These are phyloP conservation scores for Oidium heveae DNA, from an alignment of 2,329 filamentous ascomycete species.

Conservation along the genomic window DNA sequence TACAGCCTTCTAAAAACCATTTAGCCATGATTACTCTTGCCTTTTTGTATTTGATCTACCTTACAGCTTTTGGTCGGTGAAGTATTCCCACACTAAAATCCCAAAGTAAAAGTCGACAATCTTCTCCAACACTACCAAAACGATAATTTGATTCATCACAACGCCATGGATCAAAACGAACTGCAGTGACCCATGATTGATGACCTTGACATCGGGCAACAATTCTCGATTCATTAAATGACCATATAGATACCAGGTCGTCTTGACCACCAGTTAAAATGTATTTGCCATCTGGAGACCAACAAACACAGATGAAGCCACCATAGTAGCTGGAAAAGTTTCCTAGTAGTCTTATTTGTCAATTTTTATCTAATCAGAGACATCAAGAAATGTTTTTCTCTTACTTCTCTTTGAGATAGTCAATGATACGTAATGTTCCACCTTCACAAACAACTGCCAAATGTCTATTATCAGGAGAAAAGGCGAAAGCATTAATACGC, in stretches of 20 bases:
- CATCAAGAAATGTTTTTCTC: conserved; percentile 12
- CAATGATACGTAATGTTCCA: conserved; percentile 67
- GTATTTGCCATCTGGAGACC: conserved; percentile 94
- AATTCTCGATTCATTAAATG: conserved; percentile 54
- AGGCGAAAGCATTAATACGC: conserved; percentile 70
- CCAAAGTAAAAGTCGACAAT: conserved; percentile 76
- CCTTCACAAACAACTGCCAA: conserved; percentile 82
- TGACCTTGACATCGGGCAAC: conserved; percentile 88
- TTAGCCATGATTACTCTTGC: neutral
- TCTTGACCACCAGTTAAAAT: conserved; percentile 89
- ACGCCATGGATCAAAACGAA: conserved; percentile 90
- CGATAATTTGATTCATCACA: conserved; percentile 90
- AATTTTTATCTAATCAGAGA: conserved; percentile 3
- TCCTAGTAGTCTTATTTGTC: conserved; percentile 40
- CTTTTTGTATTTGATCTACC: conserved; percentile 14
- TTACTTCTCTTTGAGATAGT: conserved; percentile 75
- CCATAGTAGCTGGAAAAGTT: conserved; percentile 85
- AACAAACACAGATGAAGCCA: conserved; percentile 66
- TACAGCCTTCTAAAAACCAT: conserved; percentile 21
- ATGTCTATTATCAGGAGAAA: conserved; percentile 72
- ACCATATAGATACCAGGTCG: conserved; percentile 92
- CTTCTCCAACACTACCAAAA: conserved; percentile 88
- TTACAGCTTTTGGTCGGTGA: conserved; percentile 61
- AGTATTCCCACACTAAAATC: conserved; percentile 97
- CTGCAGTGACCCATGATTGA: conserved; percentile 79